phyloP scores from a whole-genome alignment of 2,329 filamentous ascomycete genomes.

The Microcyclospora pomicola region DNA sequence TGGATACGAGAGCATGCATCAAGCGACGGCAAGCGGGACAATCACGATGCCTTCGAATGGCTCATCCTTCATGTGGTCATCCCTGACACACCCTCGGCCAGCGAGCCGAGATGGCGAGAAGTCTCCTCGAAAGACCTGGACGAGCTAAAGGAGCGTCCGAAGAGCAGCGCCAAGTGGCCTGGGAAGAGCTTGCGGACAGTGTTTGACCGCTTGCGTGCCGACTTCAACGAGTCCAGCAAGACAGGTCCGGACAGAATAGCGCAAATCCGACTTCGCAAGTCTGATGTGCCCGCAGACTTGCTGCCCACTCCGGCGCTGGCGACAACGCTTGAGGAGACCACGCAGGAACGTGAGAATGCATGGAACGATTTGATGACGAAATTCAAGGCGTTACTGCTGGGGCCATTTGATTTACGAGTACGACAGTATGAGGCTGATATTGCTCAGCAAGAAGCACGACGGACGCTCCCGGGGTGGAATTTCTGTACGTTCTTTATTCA shows the following conservation, averaged over 20 bases:
- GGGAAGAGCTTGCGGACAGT: conserved; percentile 66
- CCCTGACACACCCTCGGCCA: conserved; percentile 68
- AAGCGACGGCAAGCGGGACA: conserved; percentile 59
- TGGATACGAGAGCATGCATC: conserved; percentile 75
- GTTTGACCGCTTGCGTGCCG: conserved; percentile 74
- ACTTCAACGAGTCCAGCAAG: conserved; percentile 75
- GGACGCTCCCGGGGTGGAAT: conserved; percentile 87
- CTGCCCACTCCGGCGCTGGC: conserved; percentile 31
- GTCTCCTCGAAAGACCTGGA: conserved; percentile 33
- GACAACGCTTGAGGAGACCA: conserved; percentile 50
- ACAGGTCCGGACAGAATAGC: conserved; percentile 61
- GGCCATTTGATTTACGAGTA: conserved; percentile 81
- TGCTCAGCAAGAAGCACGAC: conserved; percentile 78
- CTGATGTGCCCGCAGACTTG: conserved; percentile 31
- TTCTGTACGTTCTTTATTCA: conserved; percentile 98
- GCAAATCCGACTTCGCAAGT: conserved; percentile 61
- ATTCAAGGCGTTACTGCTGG: conserved; percentile 73
- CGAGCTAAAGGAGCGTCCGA: conserved; percentile 49
- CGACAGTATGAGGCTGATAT: conserved; percentile 96
- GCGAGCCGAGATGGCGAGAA: conserved; percentile 54
- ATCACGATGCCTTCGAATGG: conserved; percentile 95
- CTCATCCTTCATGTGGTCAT: conserved; percentile 84
- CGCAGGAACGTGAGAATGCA: conserved; percentile 64
- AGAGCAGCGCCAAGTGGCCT: conserved; percentile 57
- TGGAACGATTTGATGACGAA: conserved; percentile 77